Evolutionary conservation across 2,329 filamentous ascomycete genomes (phyloP), one percentile per base, ranked within the genome.

Genomic region (Fusarium mexicanum): DNA sequence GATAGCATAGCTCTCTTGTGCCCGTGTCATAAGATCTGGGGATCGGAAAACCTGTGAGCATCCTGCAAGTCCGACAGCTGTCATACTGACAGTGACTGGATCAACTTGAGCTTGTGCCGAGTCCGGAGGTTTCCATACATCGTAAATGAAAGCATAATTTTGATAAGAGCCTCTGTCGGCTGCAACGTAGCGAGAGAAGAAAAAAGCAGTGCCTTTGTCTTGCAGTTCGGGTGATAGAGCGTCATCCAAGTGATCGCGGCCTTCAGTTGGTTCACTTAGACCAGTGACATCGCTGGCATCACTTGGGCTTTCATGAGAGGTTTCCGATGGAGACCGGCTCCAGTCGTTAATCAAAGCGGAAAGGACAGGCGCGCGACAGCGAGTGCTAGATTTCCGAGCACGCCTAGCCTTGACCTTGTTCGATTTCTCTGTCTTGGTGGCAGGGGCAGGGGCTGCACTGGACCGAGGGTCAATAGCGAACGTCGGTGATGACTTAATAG

Each of bases 11-110:
- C 85, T 86, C 69, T 86, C 84, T 12, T 84, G 84, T 9, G 88
- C 87, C 61, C 84, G 84, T 13, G 83, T 83, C 79, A 87, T 83
- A 10, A 86, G 82, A 24, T 84, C 80, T 10, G 80, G 77, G 24
- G 82, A 84, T 51, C 80, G 80, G 2, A 83, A 85, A 54, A 86
- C 79, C 73, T 87, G 85, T 16, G 87, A 85, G 54, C 88, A 81
- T 13, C 86, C 86, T 38, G 87, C 85, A 12, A 90, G 81, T 20
- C 88, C 88, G 12, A 90, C 88, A 10, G 88, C 87, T 18, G 85
- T 85, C 82, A 90, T 87, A 73, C 86, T 86, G 24, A 87, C 84
- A 31, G 88, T 83, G 29, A 87, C 84, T 17, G 85, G 82, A 73
- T 88, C 87, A 18, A 83, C 77, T 35, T 79, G 77, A 9, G 81